Evolutionary conservation across 306 rosid genomes (phyloP).

Genomic region (Cicer cuneatum): DNA sequence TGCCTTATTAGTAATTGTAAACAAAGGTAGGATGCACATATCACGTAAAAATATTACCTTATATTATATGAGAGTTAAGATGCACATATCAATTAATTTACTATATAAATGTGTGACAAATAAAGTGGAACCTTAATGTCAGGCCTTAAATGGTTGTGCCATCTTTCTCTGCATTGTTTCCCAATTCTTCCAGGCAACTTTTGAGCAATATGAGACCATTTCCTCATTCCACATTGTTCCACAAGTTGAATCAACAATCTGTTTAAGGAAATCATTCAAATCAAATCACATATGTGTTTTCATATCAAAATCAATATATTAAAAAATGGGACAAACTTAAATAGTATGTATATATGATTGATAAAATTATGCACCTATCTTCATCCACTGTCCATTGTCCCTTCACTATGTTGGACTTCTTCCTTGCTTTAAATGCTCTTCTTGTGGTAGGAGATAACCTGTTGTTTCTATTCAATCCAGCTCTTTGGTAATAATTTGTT

Average conservation of each 20-base stretch:
- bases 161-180: conserved; percentile 94
- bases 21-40: neutral
- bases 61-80: neutral
- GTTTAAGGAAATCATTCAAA: conserved; percentile 34
- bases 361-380: conserved; percentile 64
- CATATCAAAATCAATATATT: neutral
- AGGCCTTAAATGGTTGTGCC: conserved; percentile 97
- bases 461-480: conserved; percentile 47
- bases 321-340: conserved; percentile 7
- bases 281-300: conserved; percentile 12
- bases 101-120: conserved; percentile 12
- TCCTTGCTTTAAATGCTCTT: conserved; percentile 57
- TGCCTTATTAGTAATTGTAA: neutral
- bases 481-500: conserved; percentile 53
- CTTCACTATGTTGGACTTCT: conserved; percentile 68
- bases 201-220: conserved; percentile 94
- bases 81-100: neutral
- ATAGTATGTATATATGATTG: neutral
- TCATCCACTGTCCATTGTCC: conserved; percentile 94
- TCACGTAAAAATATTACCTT: neutral
- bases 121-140: conserved; percentile 77
- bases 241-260: conserved; percentile 84
- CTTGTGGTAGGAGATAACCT: conserved; percentile 47
- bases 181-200: conserved; percentile 92
- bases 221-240: conserved; percentile 81